Conservation (phyloP, 2,329 filamentous ascomycete genomes). For the Diaporthe batatas region DNA sequence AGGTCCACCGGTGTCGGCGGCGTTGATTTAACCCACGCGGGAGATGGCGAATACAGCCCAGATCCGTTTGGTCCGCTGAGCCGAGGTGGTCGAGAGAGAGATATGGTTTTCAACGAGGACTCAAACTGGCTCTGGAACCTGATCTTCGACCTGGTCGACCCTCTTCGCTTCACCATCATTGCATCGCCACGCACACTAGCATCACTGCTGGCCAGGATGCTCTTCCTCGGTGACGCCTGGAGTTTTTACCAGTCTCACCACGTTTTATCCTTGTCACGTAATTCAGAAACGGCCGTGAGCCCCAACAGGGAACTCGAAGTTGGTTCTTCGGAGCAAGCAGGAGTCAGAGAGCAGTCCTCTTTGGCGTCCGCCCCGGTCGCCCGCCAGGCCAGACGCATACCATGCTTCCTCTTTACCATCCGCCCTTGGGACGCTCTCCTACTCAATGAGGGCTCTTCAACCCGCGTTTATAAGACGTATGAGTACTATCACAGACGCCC, state of each 20-base stretch:
- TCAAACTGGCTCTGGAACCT: constrained; percentile 67
- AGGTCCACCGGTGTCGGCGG: constrained; percentile 38
- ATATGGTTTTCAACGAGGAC: constrained; percentile 46
- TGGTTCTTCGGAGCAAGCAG: neutral
- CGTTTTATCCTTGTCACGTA: constrained; percentile 64
- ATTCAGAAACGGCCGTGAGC: constrained; percentile 1
- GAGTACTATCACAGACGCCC: constrained; percentile 77
- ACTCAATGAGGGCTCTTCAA: constrained; percentile 82
- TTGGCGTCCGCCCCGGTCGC: constrained; percentile 3
- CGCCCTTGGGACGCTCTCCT: constrained; percentile 74
- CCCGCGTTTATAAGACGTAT: constrained; percentile 78
- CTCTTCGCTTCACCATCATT: constrained; percentile 66
- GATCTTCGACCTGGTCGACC: constrained; percentile 67
- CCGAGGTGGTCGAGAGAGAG: constrained; percentile 44
- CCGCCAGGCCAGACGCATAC: constrained; percentile 41
- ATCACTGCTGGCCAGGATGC: constrained; percentile 67
- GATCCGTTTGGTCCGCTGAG: constrained; percentile 14
- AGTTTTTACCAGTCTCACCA: constrained; percentile 75
- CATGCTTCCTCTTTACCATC: constrained; percentile 65
- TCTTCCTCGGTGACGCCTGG: constrained; percentile 72
- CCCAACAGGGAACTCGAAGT: neutral
- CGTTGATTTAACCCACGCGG: constrained; percentile 14
- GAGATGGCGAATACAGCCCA: constrained; percentile 26
- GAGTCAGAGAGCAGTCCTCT: neutral
- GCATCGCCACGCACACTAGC: constrained; percentile 75